Evolutionary conservation across 768 basidiomycete species (phyloP), one percentile per base, ranked within the genome.

Genomic region (Leccinum boreale): DNA sequence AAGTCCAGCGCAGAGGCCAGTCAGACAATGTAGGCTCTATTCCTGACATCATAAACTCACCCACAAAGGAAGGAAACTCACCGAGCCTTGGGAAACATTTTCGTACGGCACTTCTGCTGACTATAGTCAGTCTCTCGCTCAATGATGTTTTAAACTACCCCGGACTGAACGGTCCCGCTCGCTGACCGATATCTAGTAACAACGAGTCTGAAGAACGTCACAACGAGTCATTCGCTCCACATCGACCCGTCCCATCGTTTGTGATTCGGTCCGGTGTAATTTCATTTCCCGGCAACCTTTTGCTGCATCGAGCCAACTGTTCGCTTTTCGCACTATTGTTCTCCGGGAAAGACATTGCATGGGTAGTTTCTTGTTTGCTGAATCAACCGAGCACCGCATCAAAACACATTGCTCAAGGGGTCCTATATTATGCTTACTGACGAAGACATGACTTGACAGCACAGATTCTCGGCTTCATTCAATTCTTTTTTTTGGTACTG

Each of bases 11-110:
- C 48, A 15, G 28, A 1, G n/a, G 26, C 58, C 5, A 21, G 56
- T 58, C 56, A 42, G 58, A 58, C 33, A 28, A 58, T 58, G 56
- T 58, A 58, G 58, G 58, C 58, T 58, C 42, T 50, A 50, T 45
- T 36, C 0, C 3, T 21, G 31, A 4, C 58, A 58, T 58, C 58
- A 58, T 23, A 2, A 14, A 9, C 3, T 1, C 19, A 8, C 24
- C 23, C 4, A 6, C 1, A 35, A 58, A 14, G 17, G 28, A 50
- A 5, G 2, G 19, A 5, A 9, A 51, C 58, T 58, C 36, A 58
- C 58, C n/a, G 9, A n/a, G 28, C 15, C 9, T 19, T 45, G 17
- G 28, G 17, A 2, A 11, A 5, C 26, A 47, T 24, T 2, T 11
- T 21, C 28, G 39, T 39, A n/a, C 2, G 39, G 36, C 17, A n/a